Evolutionary conservation across 2,329 filamentous ascomycete species (phyloP).

Genomic region (Diaporthe caulivora): DNA sequence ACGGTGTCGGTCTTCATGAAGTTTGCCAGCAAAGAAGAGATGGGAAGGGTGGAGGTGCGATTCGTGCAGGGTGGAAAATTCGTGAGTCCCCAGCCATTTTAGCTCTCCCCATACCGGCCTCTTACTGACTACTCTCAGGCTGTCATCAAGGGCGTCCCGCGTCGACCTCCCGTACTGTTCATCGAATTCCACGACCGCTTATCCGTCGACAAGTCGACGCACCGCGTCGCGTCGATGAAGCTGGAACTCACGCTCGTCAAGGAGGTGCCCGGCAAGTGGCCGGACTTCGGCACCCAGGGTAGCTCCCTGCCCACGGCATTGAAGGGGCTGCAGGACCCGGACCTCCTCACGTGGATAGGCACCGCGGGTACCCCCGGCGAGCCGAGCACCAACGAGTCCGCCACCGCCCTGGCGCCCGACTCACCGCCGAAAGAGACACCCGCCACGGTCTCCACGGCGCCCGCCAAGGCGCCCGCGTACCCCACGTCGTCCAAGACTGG

Average conservation of each 20-base stretch:
- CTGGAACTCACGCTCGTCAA: constrained; percentile 51
- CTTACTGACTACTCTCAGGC: neutral
- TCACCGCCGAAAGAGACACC: neutral
- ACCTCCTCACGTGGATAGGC: neutral
- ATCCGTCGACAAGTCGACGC: constrained; percentile 41
- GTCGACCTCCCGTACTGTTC: constrained; percentile 18
- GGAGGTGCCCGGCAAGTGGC: constrained; percentile 48
- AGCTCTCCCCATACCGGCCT: fast-evolving
- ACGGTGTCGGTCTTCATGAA: constrained; percentile 56
- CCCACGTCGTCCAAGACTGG: constrained; percentile 88
- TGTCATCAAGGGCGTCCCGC: constrained; percentile 19
- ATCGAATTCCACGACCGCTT: constrained; percentile 45
- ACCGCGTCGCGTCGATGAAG: constrained; percentile 48
- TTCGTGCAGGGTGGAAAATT: neutral
- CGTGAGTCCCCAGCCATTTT: neutral
- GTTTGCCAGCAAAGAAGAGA: constrained; percentile 48
- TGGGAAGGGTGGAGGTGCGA: constrained; percentile 39
- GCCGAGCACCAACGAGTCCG: neutral
- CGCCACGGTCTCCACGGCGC: constrained; percentile 17
- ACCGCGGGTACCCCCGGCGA: neutral
- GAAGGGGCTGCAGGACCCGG: neutral
- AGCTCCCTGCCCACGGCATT: constrained; percentile 32
- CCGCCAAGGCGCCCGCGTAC: constrained; percentile 68
- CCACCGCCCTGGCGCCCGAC: too few relatives aligned
- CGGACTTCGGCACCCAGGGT: constrained; percentile 46